Conservation (phyloP, 1,284 basidiomycete genomes). For the Neonothopanus nambi region DNA sequence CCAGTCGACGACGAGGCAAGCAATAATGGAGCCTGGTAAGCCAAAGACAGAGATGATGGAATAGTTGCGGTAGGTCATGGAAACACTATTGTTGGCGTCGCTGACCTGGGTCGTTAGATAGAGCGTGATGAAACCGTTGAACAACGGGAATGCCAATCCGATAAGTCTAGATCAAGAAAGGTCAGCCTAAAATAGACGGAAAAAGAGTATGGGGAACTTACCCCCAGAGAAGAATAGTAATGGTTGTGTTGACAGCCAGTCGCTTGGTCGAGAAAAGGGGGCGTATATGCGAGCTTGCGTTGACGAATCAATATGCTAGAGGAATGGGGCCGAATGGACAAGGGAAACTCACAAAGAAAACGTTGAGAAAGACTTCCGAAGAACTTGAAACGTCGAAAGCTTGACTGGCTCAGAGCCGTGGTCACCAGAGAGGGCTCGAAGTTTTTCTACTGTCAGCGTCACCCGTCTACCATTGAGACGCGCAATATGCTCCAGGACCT, state of each 20-base stretch:
- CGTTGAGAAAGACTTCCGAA: constrained; percentile 40
- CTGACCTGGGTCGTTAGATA: constrained; percentile 48
- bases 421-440: constrained; percentile 35
- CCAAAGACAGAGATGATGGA: constrained; percentile 49
- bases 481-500: constrained; percentile 52
- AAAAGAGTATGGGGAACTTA: constrained; percentile 1
- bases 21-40: constrained; percentile 55
- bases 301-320: background rate
- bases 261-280: no score
- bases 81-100: constrained; percentile 27
- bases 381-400: constrained; percentile 27
- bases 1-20: constrained; percentile 57
- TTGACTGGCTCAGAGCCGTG: constrained; percentile 17
- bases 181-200: background rate
- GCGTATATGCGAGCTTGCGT: constrained; percentile 58
- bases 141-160: constrained; percentile 65
- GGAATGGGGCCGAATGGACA: background rate
- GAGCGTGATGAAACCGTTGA: no score
- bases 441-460: constrained; percentile 45
- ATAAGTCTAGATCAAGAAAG: constrained; percentile 32
- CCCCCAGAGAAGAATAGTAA: no score
- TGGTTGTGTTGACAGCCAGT: no score
- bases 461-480: constrained; percentile 48
- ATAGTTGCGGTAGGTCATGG: constrained; percentile 49
- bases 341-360: constrained; percentile 33